These are phyloP conservation scores for Solanum infundibuliforme DNA, from an alignment of 257 asterid species.

Conservation along the genomic window DNA sequence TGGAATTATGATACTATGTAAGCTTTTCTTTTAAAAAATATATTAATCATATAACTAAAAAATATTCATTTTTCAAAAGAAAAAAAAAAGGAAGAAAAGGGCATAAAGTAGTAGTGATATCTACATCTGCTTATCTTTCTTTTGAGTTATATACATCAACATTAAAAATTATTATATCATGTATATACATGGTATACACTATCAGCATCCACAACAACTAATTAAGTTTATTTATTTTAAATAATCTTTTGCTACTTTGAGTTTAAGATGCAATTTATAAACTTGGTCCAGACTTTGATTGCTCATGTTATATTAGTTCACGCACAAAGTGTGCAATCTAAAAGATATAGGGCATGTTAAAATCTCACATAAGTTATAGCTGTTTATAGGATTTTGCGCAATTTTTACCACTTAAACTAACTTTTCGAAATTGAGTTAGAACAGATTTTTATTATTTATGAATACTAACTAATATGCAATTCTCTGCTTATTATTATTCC, in stretches of 20 bases:
- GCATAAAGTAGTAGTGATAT: slow-evolving; percentile 8
- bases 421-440: neutral
- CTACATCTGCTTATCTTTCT: slow-evolving; percentile 8
- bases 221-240: neutral
- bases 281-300: neutral
- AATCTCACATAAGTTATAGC: neutral
- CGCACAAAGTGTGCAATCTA: neutral
- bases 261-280: neutral
- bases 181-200: neutral
- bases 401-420: neutral
- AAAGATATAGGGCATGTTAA: neutral
- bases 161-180: neutral
- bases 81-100: neutral
- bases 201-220: neutral
- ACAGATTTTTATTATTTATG: neutral
- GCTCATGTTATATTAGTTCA: neutral
- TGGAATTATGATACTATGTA: slow-evolving; percentile 59
- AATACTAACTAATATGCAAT: neutral
- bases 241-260: neutral
- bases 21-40: slow-evolving; percentile 3
- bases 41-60: neutral
- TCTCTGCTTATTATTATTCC: neutral
- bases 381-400: neutral
- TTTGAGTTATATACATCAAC: neutral
- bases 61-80: neutral